phyloP scores from a whole-genome alignment of 768 basidiomycete genomes.

The Russula dissimulans region DNA sequence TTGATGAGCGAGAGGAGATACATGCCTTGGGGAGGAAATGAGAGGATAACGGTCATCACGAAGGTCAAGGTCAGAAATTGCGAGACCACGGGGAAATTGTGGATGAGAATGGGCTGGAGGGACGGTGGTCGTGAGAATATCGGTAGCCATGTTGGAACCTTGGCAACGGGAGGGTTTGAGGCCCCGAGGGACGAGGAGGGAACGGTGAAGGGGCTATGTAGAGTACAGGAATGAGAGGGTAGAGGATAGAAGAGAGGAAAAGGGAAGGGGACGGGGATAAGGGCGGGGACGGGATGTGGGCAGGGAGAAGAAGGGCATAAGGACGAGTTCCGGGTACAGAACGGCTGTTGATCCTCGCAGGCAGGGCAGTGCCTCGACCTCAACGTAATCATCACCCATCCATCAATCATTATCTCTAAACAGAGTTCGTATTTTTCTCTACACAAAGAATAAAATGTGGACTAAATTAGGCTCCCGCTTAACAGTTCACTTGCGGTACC shows the following conservation, averaged over 20 bases:
- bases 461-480: background rate
- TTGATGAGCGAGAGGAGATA: conserved; percentile 2
- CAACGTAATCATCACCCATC: no score
- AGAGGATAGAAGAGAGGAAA: background rate
- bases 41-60: conserved; percentile 51
- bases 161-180: background rate
- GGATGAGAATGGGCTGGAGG: conserved; percentile 31
- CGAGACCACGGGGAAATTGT: conserved; percentile 44
- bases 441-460: background rate
- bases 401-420: no score
- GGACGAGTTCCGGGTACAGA: no score
- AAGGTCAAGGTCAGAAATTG: conserved; percentile 51
- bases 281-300: no score
- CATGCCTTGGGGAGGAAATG: conserved; percentile 22
- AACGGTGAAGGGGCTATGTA: background rate
- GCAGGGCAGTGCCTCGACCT: no score
- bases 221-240: background rate
- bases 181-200: background rate
- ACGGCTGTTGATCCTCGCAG: no score
- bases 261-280: background rate
- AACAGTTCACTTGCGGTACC: conserved; percentile 42
- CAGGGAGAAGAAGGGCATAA: no score
- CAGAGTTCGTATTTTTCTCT: no score
- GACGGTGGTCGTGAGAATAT: conserved; percentile 26
- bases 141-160: conserved; percentile 23